Base-by-base conservation (phyloP, 1,284 basidiomycete species). In the Fomitopsis palustris region DNA sequence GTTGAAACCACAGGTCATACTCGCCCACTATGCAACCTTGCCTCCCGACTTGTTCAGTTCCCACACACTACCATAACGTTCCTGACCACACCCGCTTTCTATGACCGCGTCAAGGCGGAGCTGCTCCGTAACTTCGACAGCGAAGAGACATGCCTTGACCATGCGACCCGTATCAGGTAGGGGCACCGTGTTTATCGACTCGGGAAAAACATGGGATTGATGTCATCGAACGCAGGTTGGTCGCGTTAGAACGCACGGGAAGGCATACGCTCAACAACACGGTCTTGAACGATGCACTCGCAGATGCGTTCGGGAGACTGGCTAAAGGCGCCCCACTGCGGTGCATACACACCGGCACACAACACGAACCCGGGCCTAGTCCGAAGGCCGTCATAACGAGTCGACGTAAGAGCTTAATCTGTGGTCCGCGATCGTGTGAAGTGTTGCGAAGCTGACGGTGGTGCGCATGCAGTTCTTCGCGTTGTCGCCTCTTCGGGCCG, bases 381-480 rank as follows among this genome's bases (percentile, higher is more conserved):
- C 53, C 53, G 4, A 27, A 35, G 16, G 54, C 57, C 7, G 57
- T 59, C 21, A 41, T 62, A 33, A 21, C n/a, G n/a, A n/a, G n/a
- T 56, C 9, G 61, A 62, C 38, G 61, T 62, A 56, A 45, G 61
- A 55, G 16, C 5, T 19, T 21, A 8, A n/a, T n/a, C n/a, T n/a
- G n/a, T n/a, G n/a, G n/a, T n/a, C n/a, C 14, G n/a, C 25, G 6
- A 7, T 1, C 14, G 25, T 21, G 4, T 39, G 7, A n/a, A 25
- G 35, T 16, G 16, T n/a, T 16, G 41, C 39, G 14, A 4, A 53
- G 5, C 35, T 19, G n/a, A 29, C 4, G 16, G n/a, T n/a, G n/a
- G n/a, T n/a, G n/a, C n/a, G 16, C 23, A 29, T 6, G 8, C 27
- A 68, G 67, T 56, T 64, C 19, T 65, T 66, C 60, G 64, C 55